Percentiles rank a stretch among this genome's conserved stretches.
phyloP scores from a whole-genome alignment of 2,329 filamentous ascomycete species.

The Aureobasidium sp. region DNA sequence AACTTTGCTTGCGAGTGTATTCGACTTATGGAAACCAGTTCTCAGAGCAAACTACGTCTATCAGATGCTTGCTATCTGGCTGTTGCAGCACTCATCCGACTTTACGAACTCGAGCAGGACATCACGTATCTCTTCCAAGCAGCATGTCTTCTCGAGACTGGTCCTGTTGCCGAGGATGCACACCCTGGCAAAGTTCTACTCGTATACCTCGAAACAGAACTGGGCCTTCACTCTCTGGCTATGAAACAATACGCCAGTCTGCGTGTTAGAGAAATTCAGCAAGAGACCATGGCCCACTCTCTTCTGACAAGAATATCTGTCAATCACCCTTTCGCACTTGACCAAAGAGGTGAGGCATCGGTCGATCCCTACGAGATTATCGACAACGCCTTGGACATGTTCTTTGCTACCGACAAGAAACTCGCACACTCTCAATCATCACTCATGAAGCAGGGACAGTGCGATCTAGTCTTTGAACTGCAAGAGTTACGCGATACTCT shows the following conservation, averaged over 20 bases:
- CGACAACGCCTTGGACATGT: constrained; percentile 22
- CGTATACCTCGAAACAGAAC: constrained; percentile 27
- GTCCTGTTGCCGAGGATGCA: constrained; percentile 12
- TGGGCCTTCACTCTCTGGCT: constrained; percentile 25
- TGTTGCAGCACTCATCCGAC: constrained; percentile 24
- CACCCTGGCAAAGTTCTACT: constrained; percentile 28
- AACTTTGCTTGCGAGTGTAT: constrained; percentile 21
- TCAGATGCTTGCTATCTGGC: constrained; percentile 26
- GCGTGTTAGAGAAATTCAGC: constrained; percentile 28
- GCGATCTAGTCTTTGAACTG: constrained; percentile 29
- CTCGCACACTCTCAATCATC: constrained; percentile 24
- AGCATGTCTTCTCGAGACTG: constrained; percentile 22
- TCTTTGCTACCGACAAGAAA: constrained; percentile 24
- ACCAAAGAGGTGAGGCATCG: constrained; percentile 13
- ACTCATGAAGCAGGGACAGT: constrained; percentile 24
- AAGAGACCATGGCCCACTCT: constrained; percentile 28
- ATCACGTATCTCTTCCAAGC: constrained; percentile 22
- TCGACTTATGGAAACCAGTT: constrained; percentile 17
- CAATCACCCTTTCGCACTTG: constrained; percentile 20
- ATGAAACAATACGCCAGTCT: constrained; percentile 25
- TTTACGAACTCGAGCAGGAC: constrained; percentile 18
- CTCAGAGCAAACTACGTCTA: constrained; percentile 17
- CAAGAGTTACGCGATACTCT: constrained; percentile 25
- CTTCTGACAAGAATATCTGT: constrained; percentile 26
- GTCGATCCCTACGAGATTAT: constrained; percentile 24